phyloP scores from a whole-genome alignment of 306 rosid genomes.

The Cucurbita argyrosperma region DNA sequence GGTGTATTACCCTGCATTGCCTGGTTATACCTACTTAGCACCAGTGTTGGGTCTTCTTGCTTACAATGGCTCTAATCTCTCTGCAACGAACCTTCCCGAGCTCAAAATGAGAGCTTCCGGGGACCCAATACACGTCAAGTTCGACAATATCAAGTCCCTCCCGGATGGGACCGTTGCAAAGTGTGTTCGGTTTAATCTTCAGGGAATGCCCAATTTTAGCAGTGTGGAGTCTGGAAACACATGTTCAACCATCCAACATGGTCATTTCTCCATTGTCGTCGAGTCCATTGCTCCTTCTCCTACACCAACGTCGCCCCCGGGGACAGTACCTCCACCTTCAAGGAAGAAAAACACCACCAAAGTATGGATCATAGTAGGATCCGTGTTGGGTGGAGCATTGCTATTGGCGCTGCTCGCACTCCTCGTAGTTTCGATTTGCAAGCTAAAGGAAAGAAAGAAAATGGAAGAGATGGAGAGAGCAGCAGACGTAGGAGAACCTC shows the following conservation, averaged over 20 bases:
- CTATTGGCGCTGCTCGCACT: slow-evolving; percentile 32
- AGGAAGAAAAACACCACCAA: slow-evolving; percentile 26
- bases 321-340: neutral
- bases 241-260: slow-evolving; percentile 47
- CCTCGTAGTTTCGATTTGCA: slow-evolving; percentile 43
- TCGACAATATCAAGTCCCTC: slow-evolving; percentile 23
- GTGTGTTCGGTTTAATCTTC: slow-evolving; percentile 52
- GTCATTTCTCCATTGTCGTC: slow-evolving; percentile 79
- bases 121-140: slow-evolving; percentile 41
- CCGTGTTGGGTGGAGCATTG: slow-evolving; percentile 60
- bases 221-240: slow-evolving; percentile 29
- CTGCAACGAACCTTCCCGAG: slow-evolving; percentile 33
- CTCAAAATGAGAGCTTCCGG: slow-evolving; percentile 27
- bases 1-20: slow-evolving; percentile 34
- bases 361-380: slow-evolving; percentile 64
- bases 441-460: slow-evolving; percentile 44
- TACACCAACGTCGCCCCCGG: neutral
- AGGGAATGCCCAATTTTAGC: slow-evolving; percentile 43
- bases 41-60: slow-evolving; percentile 82
- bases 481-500: slow-evolving; percentile 78
- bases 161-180: slow-evolving; percentile 37
- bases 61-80: slow-evolving; percentile 50
- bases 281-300: slow-evolving; percentile 32
- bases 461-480: slow-evolving; percentile 79
- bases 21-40: slow-evolving; percentile 53